Evolutionary conservation across 2,329 filamentous ascomycete species (phyloP), one percentile per base, ranked within the genome.

Genomic region (Fusarium sacchari): DNA sequence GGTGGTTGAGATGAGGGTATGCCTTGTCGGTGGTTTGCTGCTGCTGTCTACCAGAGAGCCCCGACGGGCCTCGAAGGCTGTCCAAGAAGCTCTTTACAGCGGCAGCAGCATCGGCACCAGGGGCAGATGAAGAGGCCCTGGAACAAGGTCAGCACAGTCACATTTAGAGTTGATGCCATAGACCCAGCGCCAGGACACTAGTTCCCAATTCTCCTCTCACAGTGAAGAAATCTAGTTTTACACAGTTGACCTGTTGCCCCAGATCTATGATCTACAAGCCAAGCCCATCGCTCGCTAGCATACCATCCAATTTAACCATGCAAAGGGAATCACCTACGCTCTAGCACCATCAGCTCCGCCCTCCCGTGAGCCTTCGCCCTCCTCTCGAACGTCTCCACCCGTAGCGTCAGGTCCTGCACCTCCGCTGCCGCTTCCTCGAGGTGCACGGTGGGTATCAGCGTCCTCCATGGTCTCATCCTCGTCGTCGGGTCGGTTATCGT

Each of bases 331-430:
- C 68, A 99, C 97, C 96, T 98, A 99, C 96, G 96, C 96, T 98
- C 96, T 91, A 85, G 94, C 97, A 80, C 97, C 96, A 84, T 98
- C 96, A 77, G 94, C 94, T 81, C 97, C 96, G 69, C 96, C 96
- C 84, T 97, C 95, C 85, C 97, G 89, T 74, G 96, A 91, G 76
- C 90, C 91, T 82, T 94, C 91, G 66, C 96, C 96, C 83, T 98
- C 96, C 82, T 97, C 92, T 83, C 95, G 90, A 77, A 97, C 86
- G 81, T 99, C 96, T 73, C 95, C 96, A 64, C 96, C 96, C 6
- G 95, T 97, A 60, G 95, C 95, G 83, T 89, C 95, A 63, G 93
- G 86, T 39, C 95, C 95, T 69, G 95, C 95, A 73, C 95, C 95
- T 69, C 95, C 95, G 76, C 91, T 92, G 73, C 88, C 89, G 67